phyloP scores from a whole-genome alignment of 306 rosid genomes.

The Prunus dulcis region DNA sequence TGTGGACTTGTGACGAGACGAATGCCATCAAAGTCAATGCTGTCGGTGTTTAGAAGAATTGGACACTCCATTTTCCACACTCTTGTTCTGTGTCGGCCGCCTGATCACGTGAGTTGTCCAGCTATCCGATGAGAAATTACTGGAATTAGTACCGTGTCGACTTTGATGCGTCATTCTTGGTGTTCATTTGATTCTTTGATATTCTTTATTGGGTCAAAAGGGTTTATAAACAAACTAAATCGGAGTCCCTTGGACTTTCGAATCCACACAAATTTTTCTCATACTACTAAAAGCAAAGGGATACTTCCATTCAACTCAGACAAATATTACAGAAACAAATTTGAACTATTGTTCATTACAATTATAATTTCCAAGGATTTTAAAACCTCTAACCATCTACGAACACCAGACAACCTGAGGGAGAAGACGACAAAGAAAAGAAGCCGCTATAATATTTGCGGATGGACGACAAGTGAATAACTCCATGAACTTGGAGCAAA shows the following conservation, averaged over 20 bases:
- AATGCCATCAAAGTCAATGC: not conserved
- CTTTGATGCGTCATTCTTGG: not conserved
- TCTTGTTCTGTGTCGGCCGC: no score
- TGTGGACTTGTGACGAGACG: no score
- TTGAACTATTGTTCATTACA: slow-evolving; percentile 26
- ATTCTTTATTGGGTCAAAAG: not conserved
- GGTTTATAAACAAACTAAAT: not conserved
- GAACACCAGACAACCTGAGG: slow-evolving; percentile 12
- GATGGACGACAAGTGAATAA: slow-evolving; percentile 20
- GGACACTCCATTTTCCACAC: no score
- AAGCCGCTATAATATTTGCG: slow-evolving; percentile 66
- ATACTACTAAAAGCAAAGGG: slow-evolving; percentile 16
- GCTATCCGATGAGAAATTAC: no score
- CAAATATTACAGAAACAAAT: slow-evolving; percentile 40
- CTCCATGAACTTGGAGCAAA: not conserved
- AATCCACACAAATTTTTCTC: slow-evolving; percentile 2
- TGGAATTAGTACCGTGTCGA: no score
- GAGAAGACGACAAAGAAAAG: slow-evolving; percentile 1
- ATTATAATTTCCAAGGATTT: slow-evolving; percentile 26
- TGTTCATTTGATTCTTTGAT: not conserved
- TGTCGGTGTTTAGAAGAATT: slow-evolving; percentile 6
- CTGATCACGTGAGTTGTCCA: no score
- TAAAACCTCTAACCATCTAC: slow-evolving; percentile 22
- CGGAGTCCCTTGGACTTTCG: not conserved
- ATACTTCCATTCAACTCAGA: slow-evolving; percentile 26